phyloP scores from a whole-genome alignment of 345 rosid genomes.

The Corchorus capsularis region DNA sequence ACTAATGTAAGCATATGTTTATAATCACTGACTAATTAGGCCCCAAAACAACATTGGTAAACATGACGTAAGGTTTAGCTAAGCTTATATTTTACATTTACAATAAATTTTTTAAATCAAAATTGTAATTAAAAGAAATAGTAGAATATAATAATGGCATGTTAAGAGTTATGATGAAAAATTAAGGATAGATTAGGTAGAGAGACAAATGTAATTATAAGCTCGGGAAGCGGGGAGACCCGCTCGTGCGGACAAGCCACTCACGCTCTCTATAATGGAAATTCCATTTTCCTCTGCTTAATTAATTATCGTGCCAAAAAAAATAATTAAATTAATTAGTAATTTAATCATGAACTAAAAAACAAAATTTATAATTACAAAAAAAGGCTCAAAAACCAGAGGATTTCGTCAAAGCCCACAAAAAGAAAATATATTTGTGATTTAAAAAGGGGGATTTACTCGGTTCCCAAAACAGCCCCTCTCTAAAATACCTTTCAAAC shows the following conservation, averaged over 20 bases:
- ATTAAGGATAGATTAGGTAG: conserved; percentile 26
- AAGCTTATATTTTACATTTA: too few species aligned
- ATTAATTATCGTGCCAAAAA: too few species aligned
- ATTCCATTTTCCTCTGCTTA: neutral
- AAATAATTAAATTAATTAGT: too few species aligned
- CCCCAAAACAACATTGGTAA: too few species aligned
- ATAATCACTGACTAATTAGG: too few species aligned
- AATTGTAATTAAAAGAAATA: too few species aligned
- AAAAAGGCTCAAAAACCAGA: conserved; percentile 18
- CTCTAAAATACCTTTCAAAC: conserved; percentile 40
- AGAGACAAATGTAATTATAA: conserved; percentile 28
- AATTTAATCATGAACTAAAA: conserved; percentile 23
- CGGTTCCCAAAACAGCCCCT: conserved; percentile 31
- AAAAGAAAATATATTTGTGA: neutral
- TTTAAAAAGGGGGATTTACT: conserved; percentile 29
- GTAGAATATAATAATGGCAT: neutral
- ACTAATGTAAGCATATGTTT: too few species aligned
- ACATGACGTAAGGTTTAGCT: too few species aligned
- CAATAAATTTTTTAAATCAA: too few species aligned
- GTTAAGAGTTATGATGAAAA: conserved; percentile 3
- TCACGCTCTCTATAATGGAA: conserved; percentile 34
- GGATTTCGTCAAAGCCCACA: conserved; percentile 25
- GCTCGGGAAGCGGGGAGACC: conserved; percentile 61
- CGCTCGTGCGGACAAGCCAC: conserved; percentile 69
- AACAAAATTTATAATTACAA: conserved; percentile 29